Percentiles rank a stretch among this genome's conserved stretches.
Conservation (phyloP, 495 filamentous ascomycete species). For the Penicillium lagena region DNA sequence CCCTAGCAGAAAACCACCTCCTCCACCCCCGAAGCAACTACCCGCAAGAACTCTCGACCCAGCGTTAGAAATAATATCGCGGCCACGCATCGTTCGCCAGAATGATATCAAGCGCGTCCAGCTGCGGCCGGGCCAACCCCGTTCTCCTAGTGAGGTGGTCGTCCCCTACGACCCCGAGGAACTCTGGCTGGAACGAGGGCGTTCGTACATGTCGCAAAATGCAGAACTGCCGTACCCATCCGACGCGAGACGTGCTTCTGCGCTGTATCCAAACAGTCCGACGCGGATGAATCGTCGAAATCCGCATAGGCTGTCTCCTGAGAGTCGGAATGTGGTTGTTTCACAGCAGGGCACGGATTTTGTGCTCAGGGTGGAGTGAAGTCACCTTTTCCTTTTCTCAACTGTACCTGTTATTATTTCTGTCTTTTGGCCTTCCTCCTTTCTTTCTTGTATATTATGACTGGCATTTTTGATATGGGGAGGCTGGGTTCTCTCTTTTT, state of each 20-base stretch:
- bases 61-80: constrained; percentile 23
- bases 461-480: not conserved
- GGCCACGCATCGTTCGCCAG: constrained; percentile 26
- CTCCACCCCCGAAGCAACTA: constrained; percentile 1
- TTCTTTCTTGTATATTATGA: constrained; percentile 1
- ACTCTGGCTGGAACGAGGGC: constrained; percentile 22
- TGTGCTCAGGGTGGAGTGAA: constrained; percentile 32
- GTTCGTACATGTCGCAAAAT: not conserved
- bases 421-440: not conserved
- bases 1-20: not conserved
- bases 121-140: constrained; percentile 23
- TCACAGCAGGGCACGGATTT: constrained; percentile 29
- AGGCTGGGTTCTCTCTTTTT: not conserved
- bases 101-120: constrained; percentile 34
- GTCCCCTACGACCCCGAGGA: constrained; percentile 28
- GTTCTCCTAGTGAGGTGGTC: constrained; percentile 13
- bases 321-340: constrained; percentile 32
- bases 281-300: not conserved
- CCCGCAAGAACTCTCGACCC: constrained; percentile 6
- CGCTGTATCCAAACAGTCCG: constrained; percentile 16
- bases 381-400: not conserved
- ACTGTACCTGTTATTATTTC: not conserved
- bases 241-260: constrained; percentile 4
- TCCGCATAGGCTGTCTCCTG: constrained; percentile 16
- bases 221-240: constrained; percentile 17